phyloP scores from a whole-genome alignment of 2,329 filamentous ascomycete species.

The Diaporthe sp. region DNA sequence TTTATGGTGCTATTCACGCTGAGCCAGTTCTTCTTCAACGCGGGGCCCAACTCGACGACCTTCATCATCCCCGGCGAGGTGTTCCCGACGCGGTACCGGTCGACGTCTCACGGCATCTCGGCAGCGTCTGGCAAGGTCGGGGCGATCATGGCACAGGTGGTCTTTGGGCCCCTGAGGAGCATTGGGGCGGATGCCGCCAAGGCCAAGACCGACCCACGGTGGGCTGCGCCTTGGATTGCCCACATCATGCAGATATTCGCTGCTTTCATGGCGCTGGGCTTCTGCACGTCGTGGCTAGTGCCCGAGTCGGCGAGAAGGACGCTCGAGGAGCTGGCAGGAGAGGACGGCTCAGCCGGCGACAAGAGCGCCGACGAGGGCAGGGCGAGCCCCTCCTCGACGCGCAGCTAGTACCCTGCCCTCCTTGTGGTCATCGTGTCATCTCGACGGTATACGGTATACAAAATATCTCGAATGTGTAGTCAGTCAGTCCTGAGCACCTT shows the following conservation, averaged over 20 bases:
- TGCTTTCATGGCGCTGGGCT: constrained; percentile 80
- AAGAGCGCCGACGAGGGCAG: background rate
- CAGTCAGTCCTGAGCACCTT: background rate
- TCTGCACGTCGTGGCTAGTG: constrained; percentile 75
- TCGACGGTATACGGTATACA: no score
- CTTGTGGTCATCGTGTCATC: background rate
- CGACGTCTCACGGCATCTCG: constrained; percentile 67
- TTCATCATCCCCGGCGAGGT: constrained; percentile 68
- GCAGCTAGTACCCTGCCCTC: background rate
- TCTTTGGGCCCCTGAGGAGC: constrained; percentile 65
- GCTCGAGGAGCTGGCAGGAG: constrained; percentile 68
- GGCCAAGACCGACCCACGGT: constrained; percentile 52
- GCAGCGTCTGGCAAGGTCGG: constrained; percentile 62
- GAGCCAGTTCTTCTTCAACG: constrained; percentile 69
- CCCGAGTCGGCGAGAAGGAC: constrained; percentile 83
- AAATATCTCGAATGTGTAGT: background rate
- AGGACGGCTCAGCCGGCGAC: constrained; percentile 36
- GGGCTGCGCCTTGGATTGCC: constrained; percentile 67
- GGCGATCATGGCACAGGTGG: constrained; percentile 66
- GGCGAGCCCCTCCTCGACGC: background rate
- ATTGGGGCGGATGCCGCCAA: constrained; percentile 50
- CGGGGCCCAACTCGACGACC: constrained; percentile 67
- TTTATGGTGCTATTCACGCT: constrained; percentile 67
- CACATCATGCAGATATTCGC: constrained; percentile 81
- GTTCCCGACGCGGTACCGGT: constrained; percentile 67